These are phyloP conservation scores for Penicillium dipodomyicola DNA, from an alignment of 495 filamentous ascomycete genomes.

Conservation along the genomic window DNA sequence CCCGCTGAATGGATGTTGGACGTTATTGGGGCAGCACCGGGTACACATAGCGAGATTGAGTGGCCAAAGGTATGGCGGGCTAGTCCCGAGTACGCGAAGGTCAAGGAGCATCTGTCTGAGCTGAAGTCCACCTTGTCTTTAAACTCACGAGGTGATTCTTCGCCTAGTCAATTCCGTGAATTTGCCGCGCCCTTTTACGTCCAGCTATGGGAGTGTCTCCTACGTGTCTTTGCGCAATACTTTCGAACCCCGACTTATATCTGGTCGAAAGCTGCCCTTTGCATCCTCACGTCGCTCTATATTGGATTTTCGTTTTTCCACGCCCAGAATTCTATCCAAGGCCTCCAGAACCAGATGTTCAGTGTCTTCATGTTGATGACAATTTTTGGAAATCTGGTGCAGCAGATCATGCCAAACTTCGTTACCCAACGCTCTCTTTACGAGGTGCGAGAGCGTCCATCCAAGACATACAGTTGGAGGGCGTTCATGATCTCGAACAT, in stretches of 20 bases:
- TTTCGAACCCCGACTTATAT: constrained; percentile 62
- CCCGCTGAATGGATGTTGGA: constrained; percentile 86
- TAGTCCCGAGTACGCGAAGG: background rate
- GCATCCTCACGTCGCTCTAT: constrained; percentile 58
- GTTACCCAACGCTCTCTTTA: constrained; percentile 65
- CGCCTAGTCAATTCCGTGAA: constrained; percentile 22
- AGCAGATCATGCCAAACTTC: constrained; percentile 78
- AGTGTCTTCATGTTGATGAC: constrained; percentile 84
- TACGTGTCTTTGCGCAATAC: constrained; percentile 55
- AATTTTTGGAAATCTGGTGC: constrained; percentile 76
- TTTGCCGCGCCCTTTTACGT: constrained; percentile 54
- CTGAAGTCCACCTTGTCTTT: background rate
- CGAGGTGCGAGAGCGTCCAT: constrained; percentile 67
- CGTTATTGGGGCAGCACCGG: constrained; percentile 49
- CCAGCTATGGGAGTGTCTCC: constrained; percentile 52
- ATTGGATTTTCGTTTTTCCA: constrained; percentile 92
- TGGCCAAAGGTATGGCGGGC: background rate
- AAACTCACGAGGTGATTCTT: background rate
- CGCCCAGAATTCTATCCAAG: constrained; percentile 68
- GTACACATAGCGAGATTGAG: background rate
- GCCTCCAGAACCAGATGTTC: constrained; percentile 92
- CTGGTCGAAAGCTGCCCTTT: constrained; percentile 57
- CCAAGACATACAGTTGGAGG: constrained; percentile 73
- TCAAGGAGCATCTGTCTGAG: background rate
- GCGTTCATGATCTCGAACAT: constrained; percentile 70